Evolutionary conservation across 768 basidiomycete species (phyloP).

Genomic region (Leucogyrophana mollusca): DNA sequence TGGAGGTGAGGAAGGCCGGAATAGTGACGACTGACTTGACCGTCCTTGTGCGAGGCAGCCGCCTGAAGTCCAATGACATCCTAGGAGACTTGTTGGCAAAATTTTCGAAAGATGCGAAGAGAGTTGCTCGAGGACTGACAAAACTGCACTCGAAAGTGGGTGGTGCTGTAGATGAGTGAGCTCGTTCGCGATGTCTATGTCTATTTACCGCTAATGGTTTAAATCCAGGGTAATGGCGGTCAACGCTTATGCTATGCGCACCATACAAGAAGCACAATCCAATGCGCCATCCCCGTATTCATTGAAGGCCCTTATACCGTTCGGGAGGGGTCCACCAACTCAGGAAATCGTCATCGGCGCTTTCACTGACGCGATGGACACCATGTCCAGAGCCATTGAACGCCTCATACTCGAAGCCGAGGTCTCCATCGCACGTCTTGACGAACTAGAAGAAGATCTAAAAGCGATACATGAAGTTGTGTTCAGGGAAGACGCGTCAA

Average conservation of each 20-base stretch:
- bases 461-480: conserved; percentile 55
- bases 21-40: conserved; percentile 73
- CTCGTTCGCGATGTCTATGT: conserved; percentile 2
- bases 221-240: conserved; percentile 62
- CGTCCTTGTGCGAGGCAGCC: conserved; percentile 60
- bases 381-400: conserved; percentile 49
- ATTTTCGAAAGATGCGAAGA: conserved; percentile 63
- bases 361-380: conserved; percentile 63
- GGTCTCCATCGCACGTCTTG: conserved; percentile 50
- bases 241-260: conserved; percentile 66
- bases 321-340: conserved; percentile 31
- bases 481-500: conserved; percentile 51
- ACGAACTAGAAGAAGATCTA: conserved; percentile 62
- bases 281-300: conserved; percentile 24
- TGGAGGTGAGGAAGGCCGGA: conserved; percentile 74
- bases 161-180: conserved; percentile 73
- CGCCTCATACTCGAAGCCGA: conserved; percentile 71
- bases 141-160: conserved; percentile 65
- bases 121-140: conserved; percentile 56
- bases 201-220: conserved; percentile 4
- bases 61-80: conserved; percentile 57
- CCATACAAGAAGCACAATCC: conserved; percentile 42
- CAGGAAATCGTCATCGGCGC: conserved; percentile 49
- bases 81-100: conserved; percentile 49
- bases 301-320: conserved; percentile 39